Base-by-base conservation (phyloP, 177 flowering plant species). In the Vitis hybrid region DNA sequence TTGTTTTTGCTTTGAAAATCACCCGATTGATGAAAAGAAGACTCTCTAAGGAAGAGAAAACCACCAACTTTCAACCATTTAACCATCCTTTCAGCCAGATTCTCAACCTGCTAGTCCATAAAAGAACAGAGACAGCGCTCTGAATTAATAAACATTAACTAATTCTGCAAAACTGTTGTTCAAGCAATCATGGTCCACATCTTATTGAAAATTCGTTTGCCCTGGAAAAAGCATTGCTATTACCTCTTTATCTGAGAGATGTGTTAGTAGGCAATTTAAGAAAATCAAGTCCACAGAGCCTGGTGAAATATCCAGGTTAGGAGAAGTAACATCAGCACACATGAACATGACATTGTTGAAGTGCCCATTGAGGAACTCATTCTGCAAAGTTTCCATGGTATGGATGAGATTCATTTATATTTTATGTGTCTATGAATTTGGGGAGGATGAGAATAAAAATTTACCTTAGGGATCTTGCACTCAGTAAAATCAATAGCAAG, bases 61-160 rank as follows among this genome's bases (percentile, higher is more conserved):
- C 99, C 99, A 10, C 95, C 98, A 78, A 85, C 90, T 80, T 91
- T 94, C 56, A 94, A 76, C 98, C 99, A 96, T 73, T 88, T 87
- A 49, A 86, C 68, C 93, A 94, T 89, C 80, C 86, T 89, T 79
- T 77, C 79, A 1, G 80, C 97, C 71, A 96, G 73, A 47, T 80
- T 73, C 78, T 88, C 85, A 54, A 96, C 98, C 99, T 96, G 80
- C 28, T n/a, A 38, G 56, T 71, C 28, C 64, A 68, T 18, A 47
- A 70, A 66, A 70, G 73, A 59, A 51, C 15, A 18, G 57, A 33
- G 20, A 50, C 44, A 33, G 44, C 6, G 54, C 6, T 38, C 44
- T 38, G 7, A 38, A 38, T 38, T 38, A 38, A 38, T 7, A 38
- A 38, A 38, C 44, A 0, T 4, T 1, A 38, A 38, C 44, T 38